Conservation (phyloP, 179 eudicot genomes). For the Beta corolliflora region DNA sequence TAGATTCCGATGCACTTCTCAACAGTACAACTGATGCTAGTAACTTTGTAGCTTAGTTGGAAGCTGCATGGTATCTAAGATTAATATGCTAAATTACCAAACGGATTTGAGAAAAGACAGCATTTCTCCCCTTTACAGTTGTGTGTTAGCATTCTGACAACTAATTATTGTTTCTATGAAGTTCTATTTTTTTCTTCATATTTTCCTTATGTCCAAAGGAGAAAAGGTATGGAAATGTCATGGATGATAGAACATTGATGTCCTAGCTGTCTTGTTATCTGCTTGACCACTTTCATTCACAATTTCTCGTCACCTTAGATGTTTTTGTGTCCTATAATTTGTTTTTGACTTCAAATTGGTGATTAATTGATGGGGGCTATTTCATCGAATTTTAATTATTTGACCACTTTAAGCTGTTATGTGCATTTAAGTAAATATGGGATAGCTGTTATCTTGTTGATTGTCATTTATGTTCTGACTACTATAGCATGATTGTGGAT, state of each 20-base stretch:
- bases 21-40: too few relatives aligned
- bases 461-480: slow-evolving; percentile 12
- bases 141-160: not conserved
- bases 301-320: not conserved
- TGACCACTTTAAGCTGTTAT: not conserved
- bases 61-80: not conserved
- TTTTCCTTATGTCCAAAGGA: not conserved
- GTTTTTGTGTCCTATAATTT: not conserved
- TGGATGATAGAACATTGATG: not conserved
- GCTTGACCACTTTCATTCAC: not conserved
- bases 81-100: not conserved
- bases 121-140: not conserved
- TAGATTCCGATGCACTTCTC: not conserved
- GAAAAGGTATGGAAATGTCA: not conserved
- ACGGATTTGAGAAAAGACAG: not conserved
- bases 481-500: slow-evolving; percentile 15
- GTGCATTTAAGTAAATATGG: not conserved
- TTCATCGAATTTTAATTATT: not conserved
- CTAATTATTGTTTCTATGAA: not conserved
- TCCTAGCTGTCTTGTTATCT: not conserved
- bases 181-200: not conserved
- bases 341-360: not conserved
- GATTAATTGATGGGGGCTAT: not conserved
- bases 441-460: not conserved
- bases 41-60: not conserved